Evolutionary conservation across 768 basidiomycete genomes (phyloP), one percentile per base, ranked within the genome.

Genomic region (Lactarius indigo): DNA sequence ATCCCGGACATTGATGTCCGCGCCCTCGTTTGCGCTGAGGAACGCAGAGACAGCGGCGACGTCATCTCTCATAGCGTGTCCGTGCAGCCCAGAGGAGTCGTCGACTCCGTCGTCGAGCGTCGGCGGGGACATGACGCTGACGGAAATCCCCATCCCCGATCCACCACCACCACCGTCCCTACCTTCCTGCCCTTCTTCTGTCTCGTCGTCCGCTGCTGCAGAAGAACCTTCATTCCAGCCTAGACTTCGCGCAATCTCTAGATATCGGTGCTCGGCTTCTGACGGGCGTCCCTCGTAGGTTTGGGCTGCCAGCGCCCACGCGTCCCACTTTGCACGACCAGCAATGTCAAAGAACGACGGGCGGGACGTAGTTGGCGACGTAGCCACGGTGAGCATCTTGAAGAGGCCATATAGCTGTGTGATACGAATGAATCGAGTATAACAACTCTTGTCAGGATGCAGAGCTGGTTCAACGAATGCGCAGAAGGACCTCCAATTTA

Each of bases 281-380:
- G 70, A 69, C 3, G 71, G 71, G n/a, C 72, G 69, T n/a, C 73
- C 75, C 18, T 74, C 74, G 68, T 87, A 89, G 18, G 75, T 78
- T 70, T 83, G 82, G 8, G 82, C 84, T 13, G 80, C 75, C 15
- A 77, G 72, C 57, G 73, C 81, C 92, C 92, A 94, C 2, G 91
- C 90, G 74, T 94, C 91, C 92, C 92, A 94, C 74, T 94, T 94
- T 2, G 91, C 91, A 23, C 90, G 80, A 18, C 88, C 91, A 2
- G 88, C 82, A 76, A 90, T 81, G 71, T 94, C 91, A 74, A 94
- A 90, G 50, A 94, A 78, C 26, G 86, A 87, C 3, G 92, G 92
- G 3, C 89, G 84, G 17, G 85, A 73, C 35, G 79, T 80, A 44
- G 77, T 79, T 15, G 92, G 92, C 5, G 76, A 75, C 5, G 74